A percentile compares a stretch with the other conserved stretches of the same genome.
Evolutionary conservation across 805 yeast genomes (phyloP).

Genomic region (Candida schatavii): DNA sequence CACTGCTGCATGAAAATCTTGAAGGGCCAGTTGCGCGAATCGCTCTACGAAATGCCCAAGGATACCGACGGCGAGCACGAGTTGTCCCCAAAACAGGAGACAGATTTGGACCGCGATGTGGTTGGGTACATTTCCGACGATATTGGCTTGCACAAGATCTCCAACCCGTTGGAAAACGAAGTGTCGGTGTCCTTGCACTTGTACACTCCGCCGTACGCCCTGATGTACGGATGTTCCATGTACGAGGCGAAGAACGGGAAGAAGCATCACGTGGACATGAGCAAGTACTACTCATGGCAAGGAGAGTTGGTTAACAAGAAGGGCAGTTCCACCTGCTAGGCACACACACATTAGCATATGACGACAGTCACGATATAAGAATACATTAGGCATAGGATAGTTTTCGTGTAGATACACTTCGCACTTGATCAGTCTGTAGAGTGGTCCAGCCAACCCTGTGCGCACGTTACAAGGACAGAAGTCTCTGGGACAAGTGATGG

Average conservation of each 20-base stretch:
- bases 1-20: slow-evolving; percentile 74
- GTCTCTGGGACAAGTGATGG: too few relatives aligned
- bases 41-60: slow-evolving; percentile 50
- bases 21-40: slow-evolving; percentile 57
- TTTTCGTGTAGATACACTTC: too few relatives aligned
- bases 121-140: slow-evolving; percentile 66
- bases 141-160: slow-evolving; percentile 64
- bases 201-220: slow-evolving; percentile 76
- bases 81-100: slow-evolving; percentile 23
- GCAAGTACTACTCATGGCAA: slow-evolving; percentile 59
- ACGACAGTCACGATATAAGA: too few relatives aligned
- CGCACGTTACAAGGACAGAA: too few relatives aligned
- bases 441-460: too few relatives aligned
- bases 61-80: slow-evolving; percentile 24
- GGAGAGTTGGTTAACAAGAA: slow-evolving; percentile 40
- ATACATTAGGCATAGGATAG: too few relatives aligned
- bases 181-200: slow-evolving; percentile 64
- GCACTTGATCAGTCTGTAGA: too few relatives aligned
- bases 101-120: slow-evolving; percentile 33
- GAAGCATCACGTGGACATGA: slow-evolving; percentile 55
- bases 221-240: slow-evolving; percentile 52
- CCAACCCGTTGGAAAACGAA: slow-evolving; percentile 42
- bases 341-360: too few relatives aligned
- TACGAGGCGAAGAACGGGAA: slow-evolving; percentile 50
- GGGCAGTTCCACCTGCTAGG: slow-evolving; percentile 20